phyloP scores from a whole-genome alignment of 2,329 filamentous ascomycete genomes.

The Fusarium sp. region DNA sequence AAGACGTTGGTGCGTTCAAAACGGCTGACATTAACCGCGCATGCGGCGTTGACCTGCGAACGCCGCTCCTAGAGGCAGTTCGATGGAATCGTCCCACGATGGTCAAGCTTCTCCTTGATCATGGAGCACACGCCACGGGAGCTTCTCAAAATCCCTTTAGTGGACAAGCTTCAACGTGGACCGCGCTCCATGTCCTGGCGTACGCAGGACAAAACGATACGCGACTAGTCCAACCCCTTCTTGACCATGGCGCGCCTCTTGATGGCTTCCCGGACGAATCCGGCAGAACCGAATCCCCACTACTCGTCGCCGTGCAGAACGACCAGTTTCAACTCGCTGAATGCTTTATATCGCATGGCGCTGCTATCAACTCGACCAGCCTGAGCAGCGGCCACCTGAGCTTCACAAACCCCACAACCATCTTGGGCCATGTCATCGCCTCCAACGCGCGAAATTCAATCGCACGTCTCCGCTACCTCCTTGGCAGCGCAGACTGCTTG shows the following conservation, averaged over 20 bases:
- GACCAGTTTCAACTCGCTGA: neutral
- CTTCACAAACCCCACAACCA: neutral
- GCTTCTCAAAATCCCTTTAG: neutral
- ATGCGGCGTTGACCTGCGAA: neutral
- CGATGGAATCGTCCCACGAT: neutral
- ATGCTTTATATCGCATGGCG: neutral
- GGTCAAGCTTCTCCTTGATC: neutral
- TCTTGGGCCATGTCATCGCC: neutral
- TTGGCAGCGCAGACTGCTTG: neutral
- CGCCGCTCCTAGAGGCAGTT: neutral
- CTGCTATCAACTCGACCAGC: neutral
- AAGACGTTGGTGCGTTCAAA: neutral
- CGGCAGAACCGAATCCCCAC: neutral
- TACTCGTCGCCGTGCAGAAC: neutral
- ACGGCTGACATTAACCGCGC: neutral
- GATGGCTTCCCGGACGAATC: neutral
- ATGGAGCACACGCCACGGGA: fast-evolving
- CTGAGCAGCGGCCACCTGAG: neutral
- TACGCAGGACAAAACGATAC: neutral
- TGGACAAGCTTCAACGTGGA: neutral
- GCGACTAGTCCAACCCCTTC: neutral
- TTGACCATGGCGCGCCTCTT: neutral
- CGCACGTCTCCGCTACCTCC: neutral
- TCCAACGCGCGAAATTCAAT: neutral
- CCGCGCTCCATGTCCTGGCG: neutral